A percentile compares a stretch with the other conserved stretches of the same genome.
Conservation (phyloP, 306 rosid species). For the Mimosa bimucronata region DNA sequence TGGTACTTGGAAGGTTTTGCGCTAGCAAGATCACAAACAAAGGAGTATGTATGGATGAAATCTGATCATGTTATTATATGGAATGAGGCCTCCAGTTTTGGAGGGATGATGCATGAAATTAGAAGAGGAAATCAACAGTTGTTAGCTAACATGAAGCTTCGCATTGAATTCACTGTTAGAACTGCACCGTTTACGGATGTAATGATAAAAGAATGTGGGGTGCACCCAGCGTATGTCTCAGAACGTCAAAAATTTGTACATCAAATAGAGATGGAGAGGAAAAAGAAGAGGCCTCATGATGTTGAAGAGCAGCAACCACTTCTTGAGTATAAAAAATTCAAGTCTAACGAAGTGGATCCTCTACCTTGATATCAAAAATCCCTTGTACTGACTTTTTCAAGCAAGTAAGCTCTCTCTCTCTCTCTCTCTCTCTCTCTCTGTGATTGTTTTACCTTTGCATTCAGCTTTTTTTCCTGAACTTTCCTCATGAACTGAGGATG, state of each 20-base stretch:
- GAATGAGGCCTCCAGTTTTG: background rate
- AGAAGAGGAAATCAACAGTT: background rate
- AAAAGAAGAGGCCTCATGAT: background rate
- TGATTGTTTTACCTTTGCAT: too few relatives aligned
- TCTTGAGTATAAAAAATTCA: background rate
- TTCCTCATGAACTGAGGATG: background rate
- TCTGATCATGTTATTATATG: background rate
- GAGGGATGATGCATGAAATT: too few relatives aligned
- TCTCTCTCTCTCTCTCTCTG: too few relatives aligned
- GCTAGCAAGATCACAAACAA: background rate
- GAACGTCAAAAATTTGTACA: background rate
- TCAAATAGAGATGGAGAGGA: background rate
- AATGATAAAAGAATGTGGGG: background rate
- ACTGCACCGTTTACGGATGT: too few relatives aligned
- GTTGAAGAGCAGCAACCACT: background rate
- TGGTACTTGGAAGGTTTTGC: background rate
- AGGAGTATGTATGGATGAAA: background rate
- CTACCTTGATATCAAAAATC: too few relatives aligned
- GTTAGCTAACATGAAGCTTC: background rate
- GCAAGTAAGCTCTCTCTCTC: background rate
- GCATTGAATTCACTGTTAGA: background rate
- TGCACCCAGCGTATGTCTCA: background rate
- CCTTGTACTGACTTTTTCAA: background rate
- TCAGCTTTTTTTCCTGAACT: background rate
- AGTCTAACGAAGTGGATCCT: background rate